Evolutionary conservation across 768 basidiomycete species (phyloP).

Genomic region (Phanerochaete sordida): DNA sequence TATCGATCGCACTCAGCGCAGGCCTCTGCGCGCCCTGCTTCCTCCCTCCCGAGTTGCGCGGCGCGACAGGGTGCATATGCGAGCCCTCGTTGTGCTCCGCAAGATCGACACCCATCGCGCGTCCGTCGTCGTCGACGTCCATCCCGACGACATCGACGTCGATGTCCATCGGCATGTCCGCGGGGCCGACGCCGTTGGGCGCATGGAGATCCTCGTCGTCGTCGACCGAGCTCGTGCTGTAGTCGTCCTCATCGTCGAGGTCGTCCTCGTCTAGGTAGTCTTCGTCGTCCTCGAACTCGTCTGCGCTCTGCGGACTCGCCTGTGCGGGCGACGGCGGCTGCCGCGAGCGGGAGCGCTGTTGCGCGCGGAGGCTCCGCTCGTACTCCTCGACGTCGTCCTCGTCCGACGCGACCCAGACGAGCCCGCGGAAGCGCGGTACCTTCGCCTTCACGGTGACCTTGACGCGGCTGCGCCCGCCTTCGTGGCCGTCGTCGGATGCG

Average conservation of each 20-base stretch:
- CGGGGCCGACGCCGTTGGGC: background rate
- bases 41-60: background rate
- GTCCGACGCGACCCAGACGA: conserved; percentile 80
- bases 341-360: background rate
- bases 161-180: conserved; percentile 19
- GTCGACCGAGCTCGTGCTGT: conserved; percentile 18
- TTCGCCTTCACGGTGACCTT: conserved; percentile 11
- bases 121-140: conserved; percentile 26
- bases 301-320: background rate
- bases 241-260: conserved; percentile 27
- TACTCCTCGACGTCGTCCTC: conserved; percentile 44
- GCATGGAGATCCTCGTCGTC: conserved; percentile 22
- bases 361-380: conserved; percentile 4
- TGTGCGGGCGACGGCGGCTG: background rate
- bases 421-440: conserved; percentile 51
- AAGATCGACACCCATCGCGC: conserved; percentile 19
- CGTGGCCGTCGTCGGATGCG: background rate
- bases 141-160: conserved; percentile 26
- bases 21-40: conserved; percentile 9
- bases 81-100: conserved; percentile 15
- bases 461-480: conserved; percentile 12
- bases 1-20: conserved; percentile 12
- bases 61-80: conserved; percentile 51
- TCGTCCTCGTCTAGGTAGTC: conserved; percentile 30
- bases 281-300: background rate